Evolutionary conservation across 352 stramenopile genomes (phyloP), one percentile per base, ranked within the genome.

Genomic region (Bremia lactucae): DNA sequence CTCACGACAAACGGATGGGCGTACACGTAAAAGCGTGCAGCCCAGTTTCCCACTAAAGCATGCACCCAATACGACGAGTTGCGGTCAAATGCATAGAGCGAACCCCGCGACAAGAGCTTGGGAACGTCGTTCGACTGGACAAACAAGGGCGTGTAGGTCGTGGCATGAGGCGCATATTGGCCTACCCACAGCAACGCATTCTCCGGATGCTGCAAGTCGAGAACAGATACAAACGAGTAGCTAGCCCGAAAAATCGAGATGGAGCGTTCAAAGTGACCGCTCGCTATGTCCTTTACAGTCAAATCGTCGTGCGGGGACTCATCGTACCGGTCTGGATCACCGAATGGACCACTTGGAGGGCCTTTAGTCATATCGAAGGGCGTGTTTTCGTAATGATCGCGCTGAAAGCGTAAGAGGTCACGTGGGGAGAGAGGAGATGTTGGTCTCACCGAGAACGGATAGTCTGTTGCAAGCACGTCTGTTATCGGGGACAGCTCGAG

Each of bases 211-310:
- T 55, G 34, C 0, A 65, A 54, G 42, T 92, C 63, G 28, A 81
- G 34, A 19, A 88, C 64, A 4, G 76, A 79, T 15, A 92, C 71
- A 45, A 87, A 89, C 36, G 74, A 87, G 72, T 98, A 96, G 19
- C 68, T 87, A 7, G 88, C 85, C 15, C 88, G 83, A 60, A 95
- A 96, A 23, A 98, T 83, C 2, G 87, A 96, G 56, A 98, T 97
- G 1, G 85, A 68, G 16, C 92, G 82, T 52, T 96, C 87, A 46
- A 94, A 94, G 41, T 84, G 62, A 8, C 85, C 83, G 6, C 47
- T 35, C 0, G 36, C 38, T 24, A 87, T 56, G 36, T 92, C 77
- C 0, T 62, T 46, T 11, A 58, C 33, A 0, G 60, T 83, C 3
- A 84, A 42, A 36, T 87, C 59, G 6, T 49, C 68, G 18, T 62